Conservation (phyloP, 176 grass and related monocot species). For the Oryza australiensis region DNA sequence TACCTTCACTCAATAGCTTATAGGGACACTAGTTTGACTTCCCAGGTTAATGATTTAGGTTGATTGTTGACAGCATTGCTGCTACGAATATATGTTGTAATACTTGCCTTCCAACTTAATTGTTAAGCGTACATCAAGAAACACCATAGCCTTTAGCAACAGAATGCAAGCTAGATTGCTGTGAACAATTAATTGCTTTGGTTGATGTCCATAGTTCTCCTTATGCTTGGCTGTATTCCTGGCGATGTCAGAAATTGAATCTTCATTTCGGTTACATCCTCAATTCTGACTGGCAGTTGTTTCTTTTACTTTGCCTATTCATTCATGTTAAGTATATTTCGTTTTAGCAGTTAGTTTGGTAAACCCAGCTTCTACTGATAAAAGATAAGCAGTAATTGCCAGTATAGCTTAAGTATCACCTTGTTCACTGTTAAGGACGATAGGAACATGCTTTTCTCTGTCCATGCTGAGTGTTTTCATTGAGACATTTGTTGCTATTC, state of each 20-base stretch:
- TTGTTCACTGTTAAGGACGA: neutral
- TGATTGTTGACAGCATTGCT: neutral
- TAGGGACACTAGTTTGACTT: neutral
- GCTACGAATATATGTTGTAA: neutral
- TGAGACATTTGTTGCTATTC: neutral
- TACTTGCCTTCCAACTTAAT: slow-evolving; percentile 15
- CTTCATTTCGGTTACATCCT: neutral
- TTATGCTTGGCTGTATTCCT: neutral
- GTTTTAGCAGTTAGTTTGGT: neutral
- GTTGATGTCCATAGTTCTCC: neutral
- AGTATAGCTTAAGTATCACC: neutral
- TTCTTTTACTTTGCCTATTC: neutral
- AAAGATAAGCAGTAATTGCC: neutral
- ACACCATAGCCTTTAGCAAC: neutral
- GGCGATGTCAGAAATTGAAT: neutral
- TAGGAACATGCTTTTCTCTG: neutral
- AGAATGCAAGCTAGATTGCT: neutral
- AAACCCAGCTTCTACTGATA: neutral
- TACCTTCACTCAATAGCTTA: slow-evolving; percentile 10
- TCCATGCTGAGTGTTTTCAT: neutral
- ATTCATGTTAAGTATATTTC: neutral
- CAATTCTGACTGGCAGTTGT: neutral
- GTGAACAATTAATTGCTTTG: neutral
- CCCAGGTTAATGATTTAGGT: neutral
- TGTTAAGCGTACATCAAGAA: neutral